Conservation (phyloP, 495 filamentous ascomycete species). For the Aspergillus saccharolyticus region DNA sequence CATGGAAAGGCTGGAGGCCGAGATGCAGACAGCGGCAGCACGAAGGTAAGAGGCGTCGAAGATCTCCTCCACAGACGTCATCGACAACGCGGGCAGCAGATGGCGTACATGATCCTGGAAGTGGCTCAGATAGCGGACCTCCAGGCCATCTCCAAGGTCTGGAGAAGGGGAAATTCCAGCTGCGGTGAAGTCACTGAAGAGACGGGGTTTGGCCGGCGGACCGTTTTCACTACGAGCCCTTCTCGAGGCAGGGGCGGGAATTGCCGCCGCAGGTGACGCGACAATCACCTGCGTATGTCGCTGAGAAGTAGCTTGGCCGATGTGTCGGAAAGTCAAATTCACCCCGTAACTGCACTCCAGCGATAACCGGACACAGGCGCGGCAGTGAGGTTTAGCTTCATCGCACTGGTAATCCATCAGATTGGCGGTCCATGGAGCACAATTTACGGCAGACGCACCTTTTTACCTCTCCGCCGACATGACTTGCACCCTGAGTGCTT, state of each 20-base stretch:
- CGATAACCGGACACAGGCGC: conserved; percentile 9
- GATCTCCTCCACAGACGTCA: background rate
- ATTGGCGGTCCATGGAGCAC: background rate
- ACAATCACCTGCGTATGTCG: background rate
- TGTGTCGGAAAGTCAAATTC: conserved; percentile 7
- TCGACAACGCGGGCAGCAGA: conserved; percentile 3
- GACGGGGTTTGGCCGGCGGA: background rate
- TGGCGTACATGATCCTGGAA: conserved; percentile 9
- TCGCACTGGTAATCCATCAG: too few species aligned
- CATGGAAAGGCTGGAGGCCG: conserved; percentile 17
- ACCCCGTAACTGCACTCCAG: conserved; percentile 14
- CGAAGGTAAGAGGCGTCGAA: background rate
- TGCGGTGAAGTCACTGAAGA: background rate
- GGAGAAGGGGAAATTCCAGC: background rate
- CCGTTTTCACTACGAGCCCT: too few species aligned
- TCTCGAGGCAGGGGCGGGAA: too few species aligned
- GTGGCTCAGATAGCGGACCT: conserved; percentile 5
- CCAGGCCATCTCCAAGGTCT: background rate
- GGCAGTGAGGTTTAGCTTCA: conserved; percentile 11
- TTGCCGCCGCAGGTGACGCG: background rate
- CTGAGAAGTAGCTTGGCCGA: too few species aligned
- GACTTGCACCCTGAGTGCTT: conserved; percentile 9
- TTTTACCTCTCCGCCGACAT: conserved; percentile 13
- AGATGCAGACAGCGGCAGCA: conserved; percentile 12
- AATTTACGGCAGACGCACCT: conserved; percentile 1